phyloP scores from a whole-genome alignment of 441 rosid species.

The Croton setiger region DNA sequence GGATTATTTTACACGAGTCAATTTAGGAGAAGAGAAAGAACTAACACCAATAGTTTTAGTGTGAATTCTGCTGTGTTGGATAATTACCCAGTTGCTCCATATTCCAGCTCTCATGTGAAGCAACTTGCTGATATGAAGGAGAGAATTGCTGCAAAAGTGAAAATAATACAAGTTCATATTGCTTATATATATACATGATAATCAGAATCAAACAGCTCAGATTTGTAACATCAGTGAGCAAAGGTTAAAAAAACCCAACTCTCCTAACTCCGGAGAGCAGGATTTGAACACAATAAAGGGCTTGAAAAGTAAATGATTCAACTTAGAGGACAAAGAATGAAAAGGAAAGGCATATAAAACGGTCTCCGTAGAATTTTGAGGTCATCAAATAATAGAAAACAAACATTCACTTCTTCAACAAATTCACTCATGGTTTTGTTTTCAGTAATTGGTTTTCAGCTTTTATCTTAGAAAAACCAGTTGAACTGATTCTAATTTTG shows the following conservation, averaged over 20 bases:
- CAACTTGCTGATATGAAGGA: constrained; percentile 68
- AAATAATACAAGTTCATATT: constrained; percentile 1
- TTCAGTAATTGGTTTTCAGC: constrained; percentile 2
- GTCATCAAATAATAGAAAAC: not conserved
- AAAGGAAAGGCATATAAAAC: not conserved
- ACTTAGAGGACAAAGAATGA: not conserved
- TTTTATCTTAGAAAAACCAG: not conserved
- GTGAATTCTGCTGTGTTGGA: constrained; percentile 35
- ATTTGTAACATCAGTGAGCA: not conserved
- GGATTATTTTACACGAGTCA: constrained; percentile 35
- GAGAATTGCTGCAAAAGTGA: constrained; percentile 52
- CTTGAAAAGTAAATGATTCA: not conserved
- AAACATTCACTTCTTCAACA: not conserved
- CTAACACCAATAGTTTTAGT: constrained; percentile 37
- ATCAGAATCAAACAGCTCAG: not conserved
- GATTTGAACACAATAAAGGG: not conserved
- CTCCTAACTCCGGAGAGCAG: not conserved
- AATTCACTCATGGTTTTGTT: not conserved
- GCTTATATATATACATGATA: not conserved
- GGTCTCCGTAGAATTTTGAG: not conserved
- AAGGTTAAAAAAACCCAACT: not conserved
- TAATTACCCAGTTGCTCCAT: constrained; percentile 65
- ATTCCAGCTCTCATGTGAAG: constrained; percentile 90
- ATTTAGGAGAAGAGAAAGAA: constrained; percentile 30
- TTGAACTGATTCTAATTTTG: not conserved